These are phyloP conservation scores for Umbelopsis sp. DNA, from an alignment of 371 early-diverging fungal genomes.

Conservation along the genomic window DNA sequence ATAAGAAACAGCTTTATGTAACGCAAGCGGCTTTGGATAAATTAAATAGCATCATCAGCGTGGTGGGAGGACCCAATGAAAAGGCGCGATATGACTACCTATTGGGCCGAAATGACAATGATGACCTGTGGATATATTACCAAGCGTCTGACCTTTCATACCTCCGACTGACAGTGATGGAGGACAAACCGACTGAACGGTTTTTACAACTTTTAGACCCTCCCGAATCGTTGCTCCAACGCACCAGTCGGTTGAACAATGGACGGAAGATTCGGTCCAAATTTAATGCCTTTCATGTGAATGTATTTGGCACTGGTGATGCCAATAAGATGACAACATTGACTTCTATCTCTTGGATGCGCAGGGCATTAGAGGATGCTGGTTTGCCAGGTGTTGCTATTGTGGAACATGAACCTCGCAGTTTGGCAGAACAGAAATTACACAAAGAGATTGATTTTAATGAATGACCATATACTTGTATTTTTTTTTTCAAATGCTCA, in stretches of 20 bases:
- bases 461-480: neutral
- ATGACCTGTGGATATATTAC: conserved; percentile 11
- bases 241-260: conserved; percentile 30
- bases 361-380: conserved; percentile 51
- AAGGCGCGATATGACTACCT: conserved; percentile 40
- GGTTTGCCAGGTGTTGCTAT: conserved; percentile 50
- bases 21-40: conserved; percentile 53
- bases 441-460: neutral
- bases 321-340: conserved; percentile 55
- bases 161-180: conserved; percentile 39
- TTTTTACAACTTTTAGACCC: conserved; percentile 43
- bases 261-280: conserved; percentile 48
- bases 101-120: conserved; percentile 33
- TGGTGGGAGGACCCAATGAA: conserved; percentile 58
- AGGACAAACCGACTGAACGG: conserved; percentile 45
- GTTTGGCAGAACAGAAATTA: conserved; percentile 59
- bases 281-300: conserved; percentile 54
- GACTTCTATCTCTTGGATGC: conserved; percentile 63
- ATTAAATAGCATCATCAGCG: conserved; percentile 44
- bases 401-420: conserved; percentile 58
- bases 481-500: neutral
- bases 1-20: conserved; percentile 41
- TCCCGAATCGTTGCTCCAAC: conserved; percentile 26
- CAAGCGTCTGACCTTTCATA: conserved; percentile 22
- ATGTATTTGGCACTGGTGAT: conserved; percentile 63